Conservation (phyloP, 2,329 filamentous ascomycete species). For the Dissoconium aciculare region DNA sequence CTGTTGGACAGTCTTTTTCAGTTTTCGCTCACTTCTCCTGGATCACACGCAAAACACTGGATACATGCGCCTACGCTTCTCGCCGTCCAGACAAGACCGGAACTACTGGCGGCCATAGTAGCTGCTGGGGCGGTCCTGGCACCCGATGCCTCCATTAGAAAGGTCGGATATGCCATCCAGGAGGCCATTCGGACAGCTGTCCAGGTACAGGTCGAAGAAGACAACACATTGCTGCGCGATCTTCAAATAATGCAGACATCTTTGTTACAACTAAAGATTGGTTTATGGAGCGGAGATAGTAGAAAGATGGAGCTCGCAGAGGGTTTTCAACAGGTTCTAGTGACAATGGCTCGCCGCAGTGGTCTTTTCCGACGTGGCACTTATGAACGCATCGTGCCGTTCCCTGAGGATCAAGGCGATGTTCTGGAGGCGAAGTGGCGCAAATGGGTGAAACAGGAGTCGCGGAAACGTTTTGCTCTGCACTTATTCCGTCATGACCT, state of each 20-base stretch:
- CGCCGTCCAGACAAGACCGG: conserved; percentile 40
- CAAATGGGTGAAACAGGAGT: conserved; percentile 48
- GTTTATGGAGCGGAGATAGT: conserved; percentile 44
- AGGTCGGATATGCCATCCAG: conserved; percentile 42
- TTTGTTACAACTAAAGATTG: conserved; percentile 37
- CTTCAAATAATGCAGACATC: conserved; percentile 39
- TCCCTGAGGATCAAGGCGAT: conserved; percentile 41
- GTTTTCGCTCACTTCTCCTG: conserved; percentile 43
- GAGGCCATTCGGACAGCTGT: conserved; percentile 32
- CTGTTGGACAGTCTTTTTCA: conserved; percentile 47
- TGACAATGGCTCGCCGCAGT: conserved; percentile 41
- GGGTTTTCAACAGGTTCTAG: conserved; percentile 39
- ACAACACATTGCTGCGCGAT: conserved; percentile 37
- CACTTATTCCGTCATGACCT: conserved; percentile 51
- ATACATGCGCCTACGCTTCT: conserved; percentile 48
- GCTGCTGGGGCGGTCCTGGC: conserved; percentile 47
- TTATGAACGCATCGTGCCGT: conserved; percentile 32
- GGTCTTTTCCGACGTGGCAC: conserved; percentile 41
- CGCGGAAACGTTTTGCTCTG: conserved; percentile 53
- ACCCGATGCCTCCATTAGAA: conserved; percentile 42
- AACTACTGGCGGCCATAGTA: conserved; percentile 45
- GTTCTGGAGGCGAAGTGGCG: conserved; percentile 50
- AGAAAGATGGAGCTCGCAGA: conserved; percentile 46
- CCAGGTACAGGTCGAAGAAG: conserved; percentile 31
- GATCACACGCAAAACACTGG: conserved; percentile 43